Percentiles rank a stretch among this genome's conserved stretches.
These are phyloP conservation scores for Penstemon newberryi DNA, from an alignment of 257 asterid species.

Conservation along the genomic window DNA sequence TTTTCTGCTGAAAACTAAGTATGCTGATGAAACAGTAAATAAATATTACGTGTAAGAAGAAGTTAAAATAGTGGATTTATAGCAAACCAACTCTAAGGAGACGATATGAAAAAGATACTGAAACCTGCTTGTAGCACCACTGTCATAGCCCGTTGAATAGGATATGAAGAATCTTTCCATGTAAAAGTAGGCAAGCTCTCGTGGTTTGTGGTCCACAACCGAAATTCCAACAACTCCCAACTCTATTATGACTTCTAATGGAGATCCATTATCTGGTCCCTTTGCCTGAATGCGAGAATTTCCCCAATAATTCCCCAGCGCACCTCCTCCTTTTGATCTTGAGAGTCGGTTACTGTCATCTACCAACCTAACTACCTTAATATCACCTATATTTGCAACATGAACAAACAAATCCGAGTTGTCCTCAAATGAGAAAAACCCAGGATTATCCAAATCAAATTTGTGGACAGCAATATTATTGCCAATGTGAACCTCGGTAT, in stretches of 20 bases:
- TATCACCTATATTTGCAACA: constrained; percentile 59
- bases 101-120: constrained; percentile 25
- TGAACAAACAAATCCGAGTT: constrained; percentile 61
- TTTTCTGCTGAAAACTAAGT: not conserved
- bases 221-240: constrained; percentile 90
- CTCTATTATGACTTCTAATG: constrained; percentile 80
- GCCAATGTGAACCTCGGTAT: constrained; percentile 50
- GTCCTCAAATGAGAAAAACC: constrained; percentile 55
- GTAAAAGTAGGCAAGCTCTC: constrained; percentile 88
- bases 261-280: constrained; percentile 65
- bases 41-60: not conserved
- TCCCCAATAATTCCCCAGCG: constrained; percentile 53
- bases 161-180: constrained; percentile 81
- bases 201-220: constrained; percentile 80
- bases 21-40: constrained; percentile 4
- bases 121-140: constrained; percentile 94
- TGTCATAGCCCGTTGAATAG: constrained; percentile 90
- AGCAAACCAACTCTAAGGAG: constrained; percentile 12
- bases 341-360: constrained; percentile 38
- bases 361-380: constrained; percentile 76
- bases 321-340: constrained; percentile 45
- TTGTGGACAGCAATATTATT: constrained; percentile 43
- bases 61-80: constrained; percentile 5
- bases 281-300: constrained; percentile 52
- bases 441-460: constrained; percentile 59